Evolutionary conservation across 805 yeast species (phyloP).

Genomic region (Candida saitoana): DNA sequence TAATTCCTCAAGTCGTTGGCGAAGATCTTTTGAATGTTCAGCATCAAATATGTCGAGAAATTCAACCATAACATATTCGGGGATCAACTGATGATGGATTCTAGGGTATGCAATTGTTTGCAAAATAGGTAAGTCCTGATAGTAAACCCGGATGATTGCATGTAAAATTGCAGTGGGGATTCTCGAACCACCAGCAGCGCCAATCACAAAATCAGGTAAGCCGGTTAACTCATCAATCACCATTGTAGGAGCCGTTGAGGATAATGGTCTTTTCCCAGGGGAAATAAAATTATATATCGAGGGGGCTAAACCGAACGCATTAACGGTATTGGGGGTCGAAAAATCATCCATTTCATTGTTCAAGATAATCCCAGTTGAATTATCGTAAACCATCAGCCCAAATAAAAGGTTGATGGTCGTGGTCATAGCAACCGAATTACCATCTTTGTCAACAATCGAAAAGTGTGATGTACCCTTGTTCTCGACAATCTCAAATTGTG

Average conservation of each 20-base stretch:
- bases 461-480: slow-evolving; percentile 91
- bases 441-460: slow-evolving; percentile 66
- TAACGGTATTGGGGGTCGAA: slow-evolving; percentile 63
- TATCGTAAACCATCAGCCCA: slow-evolving; percentile 82
- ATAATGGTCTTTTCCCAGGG: slow-evolving; percentile 78
- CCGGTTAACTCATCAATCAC: slow-evolving; percentile 41
- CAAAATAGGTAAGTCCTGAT: slow-evolving; percentile 53
- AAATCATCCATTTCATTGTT: slow-evolving; percentile 96
- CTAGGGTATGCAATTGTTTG: slow-evolving; percentile 77
- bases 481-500: slow-evolving; percentile 71
- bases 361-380: slow-evolving; percentile 72
- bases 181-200: slow-evolving; percentile 93
- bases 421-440: slow-evolving; percentile 82
- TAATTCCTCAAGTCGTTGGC: slow-evolving; percentile 13
- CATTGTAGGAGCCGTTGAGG: slow-evolving; percentile 72
- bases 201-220: slow-evolving; percentile 63
- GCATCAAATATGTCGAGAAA: slow-evolving; percentile 35
- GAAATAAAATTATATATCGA: slow-evolving; percentile 72
- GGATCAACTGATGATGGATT: slow-evolving; percentile 84
- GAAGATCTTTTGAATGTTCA: slow-evolving; percentile 16
- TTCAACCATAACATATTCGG: slow-evolving; percentile 65
- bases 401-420: slow-evolving; percentile 82
- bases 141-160: slow-evolving; percentile 65
- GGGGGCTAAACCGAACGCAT: slow-evolving; percentile 79
- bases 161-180: slow-evolving; percentile 81